phyloP scores from a whole-genome alignment of 768 basidiomycete species.

The Tulasnella sp. region DNA sequence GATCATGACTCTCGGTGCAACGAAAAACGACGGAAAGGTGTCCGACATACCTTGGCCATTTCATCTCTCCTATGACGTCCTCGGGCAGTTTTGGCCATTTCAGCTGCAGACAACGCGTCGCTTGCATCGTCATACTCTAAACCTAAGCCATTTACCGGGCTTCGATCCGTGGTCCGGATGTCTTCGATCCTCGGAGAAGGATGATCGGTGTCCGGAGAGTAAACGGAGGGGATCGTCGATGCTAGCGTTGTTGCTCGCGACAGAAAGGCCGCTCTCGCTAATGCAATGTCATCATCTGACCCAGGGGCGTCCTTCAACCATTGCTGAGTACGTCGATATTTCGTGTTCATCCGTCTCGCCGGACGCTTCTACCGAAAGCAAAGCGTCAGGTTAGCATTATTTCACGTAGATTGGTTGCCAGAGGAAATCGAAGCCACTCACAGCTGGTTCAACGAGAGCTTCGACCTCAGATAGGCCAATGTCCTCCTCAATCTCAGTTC shows the following conservation, averaged over 20 bases:
- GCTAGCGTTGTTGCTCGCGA: neutral
- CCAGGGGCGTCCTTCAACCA: neutral
- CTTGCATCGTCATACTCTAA: neutral
- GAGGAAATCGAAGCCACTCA: neutral
- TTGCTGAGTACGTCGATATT: neutral
- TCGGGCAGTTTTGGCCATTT: neutral
- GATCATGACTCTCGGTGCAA: too few species aligned
- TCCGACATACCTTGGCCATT: too few species aligned
- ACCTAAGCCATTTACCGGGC: neutral
- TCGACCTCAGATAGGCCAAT: neutral
- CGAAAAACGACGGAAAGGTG: too few species aligned
- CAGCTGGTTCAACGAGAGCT: neutral
- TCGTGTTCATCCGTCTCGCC: neutral
- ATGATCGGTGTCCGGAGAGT: neutral
- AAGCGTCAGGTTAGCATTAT: neutral
- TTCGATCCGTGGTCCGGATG: neutral
- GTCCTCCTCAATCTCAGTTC: neutral
- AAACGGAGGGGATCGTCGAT: constrained; percentile 5
- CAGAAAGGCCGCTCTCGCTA: neutral
- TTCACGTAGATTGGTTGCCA: neutral
- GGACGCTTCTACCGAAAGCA: neutral
- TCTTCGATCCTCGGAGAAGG: neutral
- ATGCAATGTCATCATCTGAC: neutral
- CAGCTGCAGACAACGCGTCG: neutral
- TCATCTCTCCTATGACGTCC: too few species aligned